These are phyloP conservation scores for Dendrobium huoshanense DNA, from an alignment of 106 monocot genomes.

Conservation along the genomic window DNA sequence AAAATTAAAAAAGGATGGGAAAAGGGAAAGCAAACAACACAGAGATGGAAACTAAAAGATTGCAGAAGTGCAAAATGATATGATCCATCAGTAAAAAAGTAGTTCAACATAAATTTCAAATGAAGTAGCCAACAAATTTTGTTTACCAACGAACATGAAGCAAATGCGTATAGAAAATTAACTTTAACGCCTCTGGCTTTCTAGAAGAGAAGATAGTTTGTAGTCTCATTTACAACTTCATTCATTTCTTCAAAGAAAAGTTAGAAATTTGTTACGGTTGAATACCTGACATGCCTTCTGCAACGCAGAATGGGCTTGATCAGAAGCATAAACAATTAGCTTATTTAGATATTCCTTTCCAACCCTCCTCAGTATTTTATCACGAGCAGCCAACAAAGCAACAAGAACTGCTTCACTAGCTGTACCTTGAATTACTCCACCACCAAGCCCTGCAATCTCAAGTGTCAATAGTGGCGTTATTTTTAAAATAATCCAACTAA, in stretches of 20 bases:
- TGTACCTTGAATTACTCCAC: slow-evolving; percentile 83
- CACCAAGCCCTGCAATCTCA: slow-evolving; percentile 43
- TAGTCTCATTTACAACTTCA: neutral
- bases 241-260: neutral
- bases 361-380: slow-evolving; percentile 43
- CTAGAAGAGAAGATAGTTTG: neutral
- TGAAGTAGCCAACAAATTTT: neutral
- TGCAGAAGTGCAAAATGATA: neutral
- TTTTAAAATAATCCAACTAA: neutral
- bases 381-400: slow-evolving; percentile 68
- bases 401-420: slow-evolving; percentile 84
- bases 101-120: neutral
- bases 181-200: neutral
- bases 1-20: neutral
- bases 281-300: slow-evolving; percentile 88
- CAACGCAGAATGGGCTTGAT: slow-evolving; percentile 80
- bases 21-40: no score
- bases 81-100: neutral
- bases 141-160: neutral
- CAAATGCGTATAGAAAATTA: neutral
- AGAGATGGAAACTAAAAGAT: neutral
- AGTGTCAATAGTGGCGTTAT: neutral
- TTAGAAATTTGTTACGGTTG: neutral
- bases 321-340: slow-evolving; percentile 88
- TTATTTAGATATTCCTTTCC: slow-evolving; percentile 52